Evolutionary conservation across 2,329 filamentous ascomycete genomes (phyloP).

Genomic region (Nemania serpens): DNA sequence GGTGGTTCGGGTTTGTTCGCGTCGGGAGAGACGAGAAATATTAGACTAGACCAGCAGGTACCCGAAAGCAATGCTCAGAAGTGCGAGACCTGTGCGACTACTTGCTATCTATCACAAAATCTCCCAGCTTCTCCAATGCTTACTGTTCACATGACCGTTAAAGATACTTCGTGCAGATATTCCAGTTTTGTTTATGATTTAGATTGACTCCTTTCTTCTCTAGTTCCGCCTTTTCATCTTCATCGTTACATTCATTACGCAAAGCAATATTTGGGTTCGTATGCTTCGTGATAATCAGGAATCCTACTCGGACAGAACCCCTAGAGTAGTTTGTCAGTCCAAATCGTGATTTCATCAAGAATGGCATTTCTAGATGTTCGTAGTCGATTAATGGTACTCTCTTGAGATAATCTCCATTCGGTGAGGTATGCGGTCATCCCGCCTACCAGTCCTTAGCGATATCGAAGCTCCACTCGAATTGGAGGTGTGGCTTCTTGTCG

Average conservation of each 20-base stretch:
- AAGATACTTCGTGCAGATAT: not conserved
- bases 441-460: constrained; percentile 93
- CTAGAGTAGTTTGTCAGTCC: constrained; percentile 1
- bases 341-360: not conserved
- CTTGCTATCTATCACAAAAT: not conserved
- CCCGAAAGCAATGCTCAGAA: not conserved
- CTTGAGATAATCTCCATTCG: not conserved
- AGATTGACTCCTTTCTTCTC: not conserved
- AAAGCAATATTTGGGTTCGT: constrained; percentile 11
- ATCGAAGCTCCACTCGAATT: constrained; percentile 96
- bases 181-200: not conserved
- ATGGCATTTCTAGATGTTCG: not conserved
- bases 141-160: not conserved
- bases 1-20: not conserved
- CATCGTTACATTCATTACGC: constrained; percentile 16
- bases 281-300: constrained; percentile 4
- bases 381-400: not conserved
- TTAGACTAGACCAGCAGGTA: not conserved
- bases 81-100: not conserved
- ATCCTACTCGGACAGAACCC: constrained; percentile 1
- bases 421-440: not conserved
- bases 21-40: not conserved
- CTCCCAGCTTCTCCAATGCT: not conserved
- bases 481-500: constrained; percentile 85
- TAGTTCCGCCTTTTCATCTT: constrained; percentile 12